Conservation (phyloP, 768 basidiomycete genomes). For the Pleurotus salmoneostramineus region DNA sequence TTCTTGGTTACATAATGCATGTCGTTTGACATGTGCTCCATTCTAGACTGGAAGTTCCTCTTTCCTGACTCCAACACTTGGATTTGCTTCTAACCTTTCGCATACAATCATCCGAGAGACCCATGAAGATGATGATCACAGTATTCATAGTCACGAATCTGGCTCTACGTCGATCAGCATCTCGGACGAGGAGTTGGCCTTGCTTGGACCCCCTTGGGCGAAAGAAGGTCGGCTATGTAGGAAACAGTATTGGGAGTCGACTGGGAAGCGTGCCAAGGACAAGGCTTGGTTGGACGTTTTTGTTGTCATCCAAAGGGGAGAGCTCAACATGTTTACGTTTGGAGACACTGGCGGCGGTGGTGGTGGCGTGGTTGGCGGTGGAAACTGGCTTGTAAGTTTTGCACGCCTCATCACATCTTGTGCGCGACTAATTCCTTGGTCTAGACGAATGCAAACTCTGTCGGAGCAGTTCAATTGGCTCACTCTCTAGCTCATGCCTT, state of each 20-base stretch:
- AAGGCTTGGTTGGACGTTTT: constrained; percentile 95
- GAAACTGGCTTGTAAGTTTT: constrained; percentile 92
- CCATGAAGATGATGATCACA: constrained; percentile 84
- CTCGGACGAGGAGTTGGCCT: constrained; percentile 91
- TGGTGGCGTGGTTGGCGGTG: constrained; percentile 79
- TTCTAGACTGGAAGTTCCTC: constrained; percentile 53
- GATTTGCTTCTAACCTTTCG: constrained; percentile 93
- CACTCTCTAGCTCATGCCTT: constrained; percentile 87
- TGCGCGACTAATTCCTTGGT: constrained; percentile 10
- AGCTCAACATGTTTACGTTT: constrained; percentile 94
- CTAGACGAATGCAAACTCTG: constrained; percentile 82
- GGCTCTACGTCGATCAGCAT: constrained; percentile 78
- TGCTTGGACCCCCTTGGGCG: constrained; percentile 97
- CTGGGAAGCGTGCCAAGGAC: constrained; percentile 80
- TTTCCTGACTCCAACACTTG: constrained; percentile 82
- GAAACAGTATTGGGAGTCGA: constrained; percentile 91
- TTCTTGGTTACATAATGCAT: background rate
- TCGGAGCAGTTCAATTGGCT: constrained; percentile 80
- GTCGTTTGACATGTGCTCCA: background rate
- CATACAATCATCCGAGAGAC: constrained; percentile 95
- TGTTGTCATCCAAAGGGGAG: constrained; percentile 92
- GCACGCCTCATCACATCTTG: too few relatives aligned
- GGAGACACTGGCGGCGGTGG: constrained; percentile 66
- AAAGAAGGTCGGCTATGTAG: constrained; percentile 96
- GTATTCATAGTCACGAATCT: constrained; percentile 60